These are phyloP conservation scores for Fusarium torreyae DNA, from an alignment of 2,329 filamentous ascomycete species.

Conservation along the genomic window DNA sequence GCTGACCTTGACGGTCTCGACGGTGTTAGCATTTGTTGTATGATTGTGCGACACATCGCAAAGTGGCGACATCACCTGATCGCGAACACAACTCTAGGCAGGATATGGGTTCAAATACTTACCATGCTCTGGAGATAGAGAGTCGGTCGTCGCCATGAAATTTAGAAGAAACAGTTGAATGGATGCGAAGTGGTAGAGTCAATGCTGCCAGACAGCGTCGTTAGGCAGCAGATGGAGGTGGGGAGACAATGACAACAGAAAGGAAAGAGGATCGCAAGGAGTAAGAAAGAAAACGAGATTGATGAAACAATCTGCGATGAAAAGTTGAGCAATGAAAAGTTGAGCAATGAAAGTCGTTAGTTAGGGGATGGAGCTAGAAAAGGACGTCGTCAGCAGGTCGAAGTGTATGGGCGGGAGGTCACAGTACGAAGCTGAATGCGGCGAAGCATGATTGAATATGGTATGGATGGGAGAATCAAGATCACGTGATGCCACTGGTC, in stretches of 20 bases:
- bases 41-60: constrained; percentile 5
- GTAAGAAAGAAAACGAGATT: constrained; percentile 10
- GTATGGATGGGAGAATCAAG: constrained; percentile 14
- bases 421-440: constrained; percentile 36
- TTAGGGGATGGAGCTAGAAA: constrained; percentile 40
- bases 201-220: constrained; percentile 32
- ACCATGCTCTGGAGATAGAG: constrained; percentile 48
- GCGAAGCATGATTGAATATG: constrained; percentile 42
- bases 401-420: constrained; percentile 32
- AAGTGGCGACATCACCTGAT: constrained; percentile 23
- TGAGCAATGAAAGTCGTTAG: constrained; percentile 36
- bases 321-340: constrained; percentile 29
- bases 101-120: not conserved
- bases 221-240: constrained; percentile 40
- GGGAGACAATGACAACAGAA: constrained; percentile 37
- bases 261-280: constrained; percentile 21
- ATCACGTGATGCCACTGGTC: constrained; percentile 38
- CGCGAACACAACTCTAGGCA: not conserved
- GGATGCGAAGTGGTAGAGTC: constrained; percentile 25
- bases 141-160: constrained; percentile 50
- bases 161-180: constrained; percentile 16
- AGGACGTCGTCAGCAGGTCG: constrained; percentile 39
- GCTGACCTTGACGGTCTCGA: constrained; percentile 76
- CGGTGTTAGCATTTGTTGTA: constrained; percentile 53
- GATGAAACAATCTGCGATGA: constrained; percentile 24